Percentiles rank a stretch among this genome's conserved stretches.
These are phyloP conservation scores for Seiridium unicorne DNA, from an alignment of 2,329 filamentous ascomycete species.

Conservation along the genomic window DNA sequence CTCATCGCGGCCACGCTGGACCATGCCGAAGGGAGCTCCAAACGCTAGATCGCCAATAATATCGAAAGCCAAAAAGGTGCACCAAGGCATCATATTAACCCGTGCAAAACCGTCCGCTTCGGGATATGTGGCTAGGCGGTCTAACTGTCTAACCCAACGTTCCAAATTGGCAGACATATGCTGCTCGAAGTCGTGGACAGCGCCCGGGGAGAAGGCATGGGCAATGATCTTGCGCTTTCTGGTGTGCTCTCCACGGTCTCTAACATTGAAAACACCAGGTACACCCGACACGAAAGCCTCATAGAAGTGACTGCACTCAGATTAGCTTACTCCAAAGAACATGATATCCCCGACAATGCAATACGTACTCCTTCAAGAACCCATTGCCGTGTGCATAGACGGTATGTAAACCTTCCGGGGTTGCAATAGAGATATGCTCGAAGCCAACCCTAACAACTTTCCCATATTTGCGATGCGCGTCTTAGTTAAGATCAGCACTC, in stretches of 20 bases:
- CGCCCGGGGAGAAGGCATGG: conserved; percentile 1
- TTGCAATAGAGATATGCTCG: conserved; percentile 6
- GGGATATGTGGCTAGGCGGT: background rate
- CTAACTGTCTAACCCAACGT: conserved; percentile 4
- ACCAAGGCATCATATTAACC: conserved; percentile 7
- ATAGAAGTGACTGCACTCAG: conserved; percentile 1
- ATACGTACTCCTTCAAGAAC: conserved; percentile 4
- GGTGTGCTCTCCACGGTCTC: conserved; percentile 1
- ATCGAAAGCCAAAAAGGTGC: conserved; percentile 5
- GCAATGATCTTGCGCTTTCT: conserved; percentile 4
- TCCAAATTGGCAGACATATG: conserved; percentile 6
- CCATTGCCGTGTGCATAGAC: conserved; percentile 7
- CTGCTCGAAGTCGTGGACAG: conserved; percentile 1
- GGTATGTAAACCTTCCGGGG: conserved; percentile 6
- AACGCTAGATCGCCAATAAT: conserved; percentile 7
- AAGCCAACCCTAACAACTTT: conserved; percentile 5
- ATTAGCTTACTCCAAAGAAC: background rate
- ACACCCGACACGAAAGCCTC: conserved; percentile 5
- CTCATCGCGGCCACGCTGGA: conserved; percentile 5
- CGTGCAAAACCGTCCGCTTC: background rate
- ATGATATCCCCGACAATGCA: background rate
- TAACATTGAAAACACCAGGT: conserved; percentile 4
- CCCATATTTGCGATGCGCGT: conserved; percentile 4
- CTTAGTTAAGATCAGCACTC: background rate
- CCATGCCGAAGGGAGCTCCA: conserved; percentile 4